A percentile compares a stretch with the other conserved stretches of the same genome.
Evolutionary conservation across 495 filamentous ascomycete genomes (phyloP).

Genomic region (Cercophora newfieldiana): DNA sequence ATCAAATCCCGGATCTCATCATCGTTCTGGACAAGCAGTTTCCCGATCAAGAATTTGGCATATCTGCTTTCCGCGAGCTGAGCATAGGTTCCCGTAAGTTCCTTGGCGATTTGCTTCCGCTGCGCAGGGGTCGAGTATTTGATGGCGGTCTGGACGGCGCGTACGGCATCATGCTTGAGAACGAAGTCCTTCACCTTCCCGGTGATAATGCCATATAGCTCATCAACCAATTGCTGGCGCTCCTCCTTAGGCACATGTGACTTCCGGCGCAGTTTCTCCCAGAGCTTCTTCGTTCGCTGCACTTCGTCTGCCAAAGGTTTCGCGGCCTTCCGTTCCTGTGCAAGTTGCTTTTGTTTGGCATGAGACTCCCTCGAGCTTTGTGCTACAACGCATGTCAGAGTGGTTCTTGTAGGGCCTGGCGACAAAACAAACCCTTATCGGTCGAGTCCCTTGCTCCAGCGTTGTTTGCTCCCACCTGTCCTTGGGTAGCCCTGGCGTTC

Average conservation of each 20-base stretch:
- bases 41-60: conserved; percentile 94
- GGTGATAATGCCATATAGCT: conserved; percentile 88
- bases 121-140: conserved; percentile 89
- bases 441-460: conserved; percentile 5
- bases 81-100: conserved; percentile 82
- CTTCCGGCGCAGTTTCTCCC: conserved; percentile 90
- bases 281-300: conserved; percentile 89
- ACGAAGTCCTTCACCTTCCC: conserved; percentile 91
- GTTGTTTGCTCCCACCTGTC: not conserved
- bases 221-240: conserved; percentile 78
- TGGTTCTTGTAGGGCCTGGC: not conserved
- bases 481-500: conserved; percentile 10
- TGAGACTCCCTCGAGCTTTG: conserved; percentile 76
- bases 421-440: conserved; percentile 34
- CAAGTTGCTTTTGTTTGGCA: conserved; percentile 85
- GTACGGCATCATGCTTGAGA: conserved; percentile 95
- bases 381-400: conserved; percentile 20
- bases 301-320: conserved; percentile 91
- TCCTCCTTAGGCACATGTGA: conserved; percentile 86
- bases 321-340: conserved; percentile 82
- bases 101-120: conserved; percentile 79
- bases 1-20: conserved; percentile 80
- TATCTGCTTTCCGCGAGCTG: conserved; percentile 90
- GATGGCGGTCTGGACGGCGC: conserved; percentile 91
- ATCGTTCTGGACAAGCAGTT: conserved; percentile 88